Evolutionary conservation across 1,284 basidiomycete genomes (phyloP).

Genomic region (Leucoagaricus sp.): DNA sequence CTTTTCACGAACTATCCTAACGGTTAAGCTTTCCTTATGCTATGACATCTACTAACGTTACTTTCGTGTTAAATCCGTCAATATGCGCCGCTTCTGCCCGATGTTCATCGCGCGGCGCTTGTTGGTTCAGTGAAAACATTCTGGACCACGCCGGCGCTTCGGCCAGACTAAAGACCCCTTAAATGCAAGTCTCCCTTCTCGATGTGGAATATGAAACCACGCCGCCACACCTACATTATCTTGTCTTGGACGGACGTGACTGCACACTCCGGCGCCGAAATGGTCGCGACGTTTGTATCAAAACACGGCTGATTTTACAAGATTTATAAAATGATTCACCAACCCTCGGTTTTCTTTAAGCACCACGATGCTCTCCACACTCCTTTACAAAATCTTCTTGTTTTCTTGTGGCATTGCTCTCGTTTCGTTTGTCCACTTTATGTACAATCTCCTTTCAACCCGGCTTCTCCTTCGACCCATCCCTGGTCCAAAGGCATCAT

Average conservation of each 20-base stretch:
- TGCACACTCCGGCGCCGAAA: not conserved
- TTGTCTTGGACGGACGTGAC: not conserved
- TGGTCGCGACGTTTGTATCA: not conserved
- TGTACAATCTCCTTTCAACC: slow-evolving; percentile 30
- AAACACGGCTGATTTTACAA: not conserved
- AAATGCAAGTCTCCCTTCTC: not conserved
- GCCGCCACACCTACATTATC: not conserved
- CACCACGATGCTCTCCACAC: not conserved
- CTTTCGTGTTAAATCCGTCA: no score
- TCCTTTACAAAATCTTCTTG: not conserved
- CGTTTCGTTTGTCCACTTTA: slow-evolving; percentile 20
- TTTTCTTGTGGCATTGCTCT: slow-evolving; percentile 1
- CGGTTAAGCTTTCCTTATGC: no score
- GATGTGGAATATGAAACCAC: not conserved
- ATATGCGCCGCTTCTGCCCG: no score
- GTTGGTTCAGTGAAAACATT: no score
- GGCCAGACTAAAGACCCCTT: no score
- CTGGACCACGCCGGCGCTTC: no score
- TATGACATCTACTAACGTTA: no score
- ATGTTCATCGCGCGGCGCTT: no score
- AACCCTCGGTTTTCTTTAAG: not conserved
- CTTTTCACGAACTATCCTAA: no score
- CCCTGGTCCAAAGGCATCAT: slow-evolving; percentile 47
- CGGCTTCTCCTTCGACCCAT: slow-evolving; percentile 39
- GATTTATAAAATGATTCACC: not conserved